These are phyloP conservation scores for Ophiosphaerella herpotricha DNA, from an alignment of 2,329 filamentous ascomycete species.

Conservation along the genomic window DNA sequence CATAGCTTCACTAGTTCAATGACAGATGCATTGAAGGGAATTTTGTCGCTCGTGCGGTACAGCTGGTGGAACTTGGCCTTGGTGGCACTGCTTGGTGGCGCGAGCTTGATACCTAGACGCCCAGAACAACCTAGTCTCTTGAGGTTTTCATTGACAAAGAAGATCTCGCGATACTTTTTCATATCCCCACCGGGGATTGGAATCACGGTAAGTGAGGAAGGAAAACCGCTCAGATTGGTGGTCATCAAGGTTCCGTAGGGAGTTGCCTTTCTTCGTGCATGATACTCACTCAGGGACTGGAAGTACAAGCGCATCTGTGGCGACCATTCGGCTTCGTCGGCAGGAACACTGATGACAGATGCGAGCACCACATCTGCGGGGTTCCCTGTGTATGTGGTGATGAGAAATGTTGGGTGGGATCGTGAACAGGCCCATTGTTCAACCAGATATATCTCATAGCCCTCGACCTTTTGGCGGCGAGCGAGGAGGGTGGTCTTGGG, in stretches of 20 bases:
- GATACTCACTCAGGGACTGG: slow-evolving; percentile 80
- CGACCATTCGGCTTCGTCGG: slow-evolving; percentile 80
- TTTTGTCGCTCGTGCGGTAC: slow-evolving; percentile 83
- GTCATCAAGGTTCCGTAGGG: slow-evolving; percentile 85
- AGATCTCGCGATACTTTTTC: slow-evolving; percentile 76
- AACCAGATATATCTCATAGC: slow-evolving; percentile 92
- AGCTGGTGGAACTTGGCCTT: slow-evolving; percentile 90
- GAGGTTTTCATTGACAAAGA: slow-evolving; percentile 92
- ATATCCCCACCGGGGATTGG: slow-evolving; percentile 85
- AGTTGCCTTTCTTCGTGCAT: slow-evolving; percentile 83
- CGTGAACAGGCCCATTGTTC: slow-evolving; percentile 98
- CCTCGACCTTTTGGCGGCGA: slow-evolving; percentile 69
- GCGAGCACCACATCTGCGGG: slow-evolving; percentile 76
- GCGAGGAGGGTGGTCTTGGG: slow-evolving; percentile 74
- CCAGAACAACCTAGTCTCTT: slow-evolving; percentile 93
- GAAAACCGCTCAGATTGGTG: slow-evolving; percentile 90
- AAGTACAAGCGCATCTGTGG: slow-evolving; percentile 80
- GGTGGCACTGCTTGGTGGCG: slow-evolving; percentile 77
- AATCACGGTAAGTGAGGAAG: slow-evolving; percentile 90
- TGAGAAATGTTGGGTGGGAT: slow-evolving; percentile 85
- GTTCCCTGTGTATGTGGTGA: slow-evolving; percentile 92
- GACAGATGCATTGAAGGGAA: slow-evolving; percentile 77
- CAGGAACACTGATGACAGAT: slow-evolving; percentile 79
- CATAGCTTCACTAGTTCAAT: slow-evolving; percentile 89
- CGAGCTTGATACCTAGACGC: slow-evolving; percentile 80